Base-by-base conservation (phyloP, 345 rosid species). In the Erodium maritimum region DNA sequence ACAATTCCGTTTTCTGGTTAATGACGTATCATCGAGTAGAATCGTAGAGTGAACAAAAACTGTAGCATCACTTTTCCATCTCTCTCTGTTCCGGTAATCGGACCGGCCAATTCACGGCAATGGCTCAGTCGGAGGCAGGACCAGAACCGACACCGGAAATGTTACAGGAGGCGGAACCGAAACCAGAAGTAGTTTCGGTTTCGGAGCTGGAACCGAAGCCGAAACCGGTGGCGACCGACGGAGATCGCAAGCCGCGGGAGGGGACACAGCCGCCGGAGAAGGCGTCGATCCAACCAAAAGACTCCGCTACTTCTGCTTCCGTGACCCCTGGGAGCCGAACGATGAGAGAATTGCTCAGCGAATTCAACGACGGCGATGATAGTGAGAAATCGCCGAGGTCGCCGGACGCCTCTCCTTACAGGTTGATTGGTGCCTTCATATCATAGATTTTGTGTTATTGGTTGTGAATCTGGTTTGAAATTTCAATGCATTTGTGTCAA, bases 261-360 rank as follows among this genome's bases (percentile, higher is more conserved):
- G n/a, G 7, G 24, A 0, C 29, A 21, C 17, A 24, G 58, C 29
- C 17, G 19, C n/a, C n/a, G n/a, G n/a, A n/a, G n/a, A n/a, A n/a
- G n/a, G 25, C 1, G 34, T 12, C 71, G 81, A 73, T 66, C 69
- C 71, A 56, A 7, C 20, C 73, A 10, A 71, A 33, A 50, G 77
- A 60, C 54, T 65, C 19, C 14, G 63, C 42, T 20, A 60, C 63
- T 50, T 56, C 54, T 61, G 62, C 70, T 61, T 50, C 75, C 84
- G 77, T 51, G 79, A 82, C 37, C 1, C 37, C 37, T 62, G 96
- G 87, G 0, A 83, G 59, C 72, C 79, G 83, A 54, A 78, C 95
- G 6, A 86, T 86, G 96, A 76, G 98, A 62, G 90, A 91, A 64
- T 63, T 91, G 58, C 88, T 86, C 46, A 80, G 69, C 59, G 95